Percentiles rank a stretch among this genome's conserved stretches.
Conservation (phyloP, 306 rosid genomes). For the Citrullus mucosospermus region DNA sequence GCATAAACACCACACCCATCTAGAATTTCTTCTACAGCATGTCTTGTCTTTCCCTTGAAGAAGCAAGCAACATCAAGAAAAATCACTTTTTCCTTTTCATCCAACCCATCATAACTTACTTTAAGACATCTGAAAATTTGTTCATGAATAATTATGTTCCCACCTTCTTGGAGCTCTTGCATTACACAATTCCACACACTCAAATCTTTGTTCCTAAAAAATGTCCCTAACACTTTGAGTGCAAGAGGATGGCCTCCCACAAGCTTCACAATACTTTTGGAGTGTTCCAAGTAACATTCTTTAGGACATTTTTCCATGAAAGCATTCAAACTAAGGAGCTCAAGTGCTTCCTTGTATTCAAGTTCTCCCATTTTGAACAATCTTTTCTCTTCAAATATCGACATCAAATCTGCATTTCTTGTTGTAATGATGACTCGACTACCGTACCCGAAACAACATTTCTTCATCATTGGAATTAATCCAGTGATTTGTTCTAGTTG, state of each 20-base stretch:
- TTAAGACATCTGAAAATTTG: neutral
- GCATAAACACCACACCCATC: constrained; percentile 10
- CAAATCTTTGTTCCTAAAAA: neutral
- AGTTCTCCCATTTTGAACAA: neutral
- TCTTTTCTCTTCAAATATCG: neutral
- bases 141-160: neutral
- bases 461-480: neutral
- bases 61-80: constrained; percentile 21
- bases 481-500: neutral
- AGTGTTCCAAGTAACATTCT: neutral
- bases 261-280: neutral
- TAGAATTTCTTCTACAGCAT: constrained; percentile 4
- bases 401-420: constrained; percentile 7
- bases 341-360: neutral
- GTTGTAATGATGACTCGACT: constrained; percentile 14
- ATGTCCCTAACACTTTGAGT: neutral
- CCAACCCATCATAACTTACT: constrained; percentile 13
- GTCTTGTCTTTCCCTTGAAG: constrained; percentile 21
- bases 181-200: constrained; percentile 2
- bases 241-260: constrained; percentile 10
- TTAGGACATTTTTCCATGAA: neutral
- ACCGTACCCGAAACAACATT: constrained; percentile 2
- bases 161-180: neutral
- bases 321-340: constrained; percentile 1
- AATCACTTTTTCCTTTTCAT: constrained; percentile 5